Base-by-base conservation (phyloP, 2,329 filamentous ascomycete genomes). In the Thelonectria blattea region DNA sequence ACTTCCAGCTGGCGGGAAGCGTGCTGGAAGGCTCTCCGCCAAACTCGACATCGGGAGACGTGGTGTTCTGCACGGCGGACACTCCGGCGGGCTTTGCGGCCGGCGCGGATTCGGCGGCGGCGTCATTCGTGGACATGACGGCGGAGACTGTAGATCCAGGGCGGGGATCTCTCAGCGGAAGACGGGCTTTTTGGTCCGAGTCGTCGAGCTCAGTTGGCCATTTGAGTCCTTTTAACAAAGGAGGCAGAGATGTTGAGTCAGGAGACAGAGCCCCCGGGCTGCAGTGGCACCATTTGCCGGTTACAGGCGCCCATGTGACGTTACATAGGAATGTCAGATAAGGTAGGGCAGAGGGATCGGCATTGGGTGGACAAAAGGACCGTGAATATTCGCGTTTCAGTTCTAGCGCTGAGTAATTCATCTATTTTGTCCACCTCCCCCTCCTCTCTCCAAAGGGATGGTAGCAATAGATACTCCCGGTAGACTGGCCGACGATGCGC, bases 1-100 rank as follows among this genome's bases (percentile, higher is more conserved):
- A 70, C n/a, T 64, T 70, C 68, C 68, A 70, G 37, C 63, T 61
- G 9, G 45, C 65, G 3, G 68, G 68, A 10, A 70, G 50, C 17
- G 60, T 59, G 6, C 59, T 41, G 4, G 47, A 39, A 4, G 58
- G 10, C 5, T 46, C 58, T 50, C 22, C 61, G 61, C 39, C 64
- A 45, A 47, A 37, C 18, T 22, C 55, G 49, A 56, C 61, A 47
- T 66, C 57, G 52, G 43, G 52, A 10, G 63, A 46, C 22, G 22
- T 24, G 27, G 59, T 46, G 24, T 56, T 52, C 30, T 56, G 61
- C 41, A 58, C 47, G n/a, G 47, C 30, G 24, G 46, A 5, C 34
- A 58, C 41, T n/a, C 39, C 30, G 39, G 45, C 10, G 34, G 22
- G 53, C 14, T 54, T 15, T 34, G 58, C 51, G n/a, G 41, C 41